Evolutionary conservation across 352 stramenopile species (phyloP).

Genomic region (Phytophthora vignae): DNA sequence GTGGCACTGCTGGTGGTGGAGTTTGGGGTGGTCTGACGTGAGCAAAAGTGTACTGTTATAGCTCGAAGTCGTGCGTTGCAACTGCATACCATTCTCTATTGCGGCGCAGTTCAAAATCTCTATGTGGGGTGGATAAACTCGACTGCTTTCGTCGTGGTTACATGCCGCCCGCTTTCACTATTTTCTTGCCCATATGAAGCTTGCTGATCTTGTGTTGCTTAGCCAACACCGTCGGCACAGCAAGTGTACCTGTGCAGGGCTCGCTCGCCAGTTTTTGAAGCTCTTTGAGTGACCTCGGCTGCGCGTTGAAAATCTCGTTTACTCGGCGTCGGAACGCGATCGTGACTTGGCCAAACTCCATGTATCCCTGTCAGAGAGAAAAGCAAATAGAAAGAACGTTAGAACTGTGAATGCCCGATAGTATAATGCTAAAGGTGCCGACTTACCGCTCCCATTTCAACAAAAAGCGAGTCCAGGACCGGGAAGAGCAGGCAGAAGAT

Average conservation of each 20-base stretch:
- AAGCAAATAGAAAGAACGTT: background rate
- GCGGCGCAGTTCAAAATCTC: conserved; percentile 47
- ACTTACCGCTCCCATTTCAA: conserved; percentile 85
- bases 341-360: conserved; percentile 90
- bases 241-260: conserved; percentile 69
- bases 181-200: conserved; percentile 47
- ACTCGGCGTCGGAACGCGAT: conserved; percentile 72
- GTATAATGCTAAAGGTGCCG: background rate
- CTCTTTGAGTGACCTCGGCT: conserved; percentile 67
- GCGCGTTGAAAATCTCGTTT: conserved; percentile 74
- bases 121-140: conserved; percentile 30
- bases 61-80: conserved; percentile 6
- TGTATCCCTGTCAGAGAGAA: conserved; percentile 69
- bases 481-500: conserved; percentile 88
- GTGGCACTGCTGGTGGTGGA: background rate
- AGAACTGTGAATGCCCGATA: background rate
- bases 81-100: conserved; percentile 48
- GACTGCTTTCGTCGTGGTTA: conserved; percentile 41
- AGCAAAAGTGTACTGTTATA: conserved; percentile 10
- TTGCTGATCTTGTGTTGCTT: conserved; percentile 51
- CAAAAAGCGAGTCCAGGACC: conserved; percentile 83
- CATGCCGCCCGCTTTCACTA: conserved; percentile 36
- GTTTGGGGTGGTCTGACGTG: conserved; percentile 15
- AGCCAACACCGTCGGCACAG: conserved; percentile 43
- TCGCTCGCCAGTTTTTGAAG: conserved; percentile 73